Evolutionary conservation across 2,329 filamentous ascomycete genomes (phyloP), one percentile per base, ranked within the genome.

Genomic region (Aspergillaceae sp.): DNA sequence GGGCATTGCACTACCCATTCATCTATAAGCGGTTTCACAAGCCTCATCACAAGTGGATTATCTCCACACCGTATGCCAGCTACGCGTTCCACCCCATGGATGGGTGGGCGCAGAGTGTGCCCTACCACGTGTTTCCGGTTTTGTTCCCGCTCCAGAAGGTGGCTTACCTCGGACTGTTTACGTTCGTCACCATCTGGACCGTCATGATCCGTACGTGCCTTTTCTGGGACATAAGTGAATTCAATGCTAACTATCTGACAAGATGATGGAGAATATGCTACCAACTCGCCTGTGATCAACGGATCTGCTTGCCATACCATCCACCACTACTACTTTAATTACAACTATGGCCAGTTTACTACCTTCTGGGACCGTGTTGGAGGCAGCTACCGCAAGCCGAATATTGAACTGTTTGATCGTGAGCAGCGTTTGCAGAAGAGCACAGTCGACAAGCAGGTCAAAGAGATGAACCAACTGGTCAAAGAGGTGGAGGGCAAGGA

Each of bases 21-120:
- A 62, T 92, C 54, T 97, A 96, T 78, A 92, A 89, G 74, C 75
- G 74, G 57, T 77, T 96, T 41, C 91, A 97, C 78, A 97, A 97
- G 78, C 84, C 88, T 52, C 91, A 97, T 71, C 91, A 97, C 80
- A 96, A 94, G 75, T 97, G 91, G 91, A 94, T 96, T 70, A 92
- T 96, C 84, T 90, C 91, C 6, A 94, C 88, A 0, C 91, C 91
- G 0, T 96, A 80, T 66, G 89, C 91, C 26, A 88, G 84, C 58
- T 86, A 94, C 63, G 91, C 91, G 44, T 97, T 97, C 76, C 88
- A 97, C 72, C 90, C 91, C 0, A 64, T 96, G 40, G 91, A 97
- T 63, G 91, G 91, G 57, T 96, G 84, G 70, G 76, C 81, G 5
- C 91, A 96, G 73, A 86, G 85, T 48, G 63, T 94, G 30, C 90